phyloP scores from a whole-genome alignment of 371 early-diverging fungal species.

The Mortierella sp. region DNA sequence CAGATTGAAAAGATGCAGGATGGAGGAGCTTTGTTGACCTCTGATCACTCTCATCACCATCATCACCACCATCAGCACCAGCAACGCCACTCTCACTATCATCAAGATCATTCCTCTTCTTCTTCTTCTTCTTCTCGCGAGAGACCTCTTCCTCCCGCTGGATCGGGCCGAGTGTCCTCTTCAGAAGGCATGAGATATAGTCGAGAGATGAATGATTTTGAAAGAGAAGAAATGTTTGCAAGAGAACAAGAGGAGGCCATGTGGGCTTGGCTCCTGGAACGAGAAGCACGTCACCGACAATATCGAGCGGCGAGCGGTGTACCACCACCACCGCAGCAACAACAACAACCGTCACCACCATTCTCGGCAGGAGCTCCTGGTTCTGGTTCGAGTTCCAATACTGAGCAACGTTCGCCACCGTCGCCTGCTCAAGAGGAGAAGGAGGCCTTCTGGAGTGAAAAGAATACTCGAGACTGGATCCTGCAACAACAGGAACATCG shows the following conservation, averaged over 20 bases:
- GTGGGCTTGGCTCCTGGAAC: constrained; percentile 52
- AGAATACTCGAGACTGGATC: no score
- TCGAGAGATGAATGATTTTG: not conserved
- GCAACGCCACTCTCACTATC: not conserved
- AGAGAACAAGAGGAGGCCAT: constrained; percentile 47
- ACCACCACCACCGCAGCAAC: no score
- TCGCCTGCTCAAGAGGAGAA: no score
- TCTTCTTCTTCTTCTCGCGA: not conserved
- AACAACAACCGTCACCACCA: no score
- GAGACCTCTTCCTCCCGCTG: constrained; percentile 6
- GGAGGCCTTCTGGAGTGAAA: no score
- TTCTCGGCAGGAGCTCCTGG: no score
- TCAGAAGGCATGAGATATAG: not conserved
- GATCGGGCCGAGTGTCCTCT: constrained; percentile 1
- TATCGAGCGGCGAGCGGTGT: no score
- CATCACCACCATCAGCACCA: not conserved
- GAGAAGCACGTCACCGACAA: constrained; percentile 30
- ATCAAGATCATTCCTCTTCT: not conserved
- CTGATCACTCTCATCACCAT: constrained; percentile 2
- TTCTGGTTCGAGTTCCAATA: no score
- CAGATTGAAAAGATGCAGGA: constrained; percentile 48
- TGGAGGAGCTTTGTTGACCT: constrained; percentile 10
- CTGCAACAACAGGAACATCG: no score
- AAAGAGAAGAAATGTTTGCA: constrained; percentile 15
- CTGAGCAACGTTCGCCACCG: no score